Base-by-base conservation (phyloP, 805 yeast species). In the Starmerella apis region DNA sequence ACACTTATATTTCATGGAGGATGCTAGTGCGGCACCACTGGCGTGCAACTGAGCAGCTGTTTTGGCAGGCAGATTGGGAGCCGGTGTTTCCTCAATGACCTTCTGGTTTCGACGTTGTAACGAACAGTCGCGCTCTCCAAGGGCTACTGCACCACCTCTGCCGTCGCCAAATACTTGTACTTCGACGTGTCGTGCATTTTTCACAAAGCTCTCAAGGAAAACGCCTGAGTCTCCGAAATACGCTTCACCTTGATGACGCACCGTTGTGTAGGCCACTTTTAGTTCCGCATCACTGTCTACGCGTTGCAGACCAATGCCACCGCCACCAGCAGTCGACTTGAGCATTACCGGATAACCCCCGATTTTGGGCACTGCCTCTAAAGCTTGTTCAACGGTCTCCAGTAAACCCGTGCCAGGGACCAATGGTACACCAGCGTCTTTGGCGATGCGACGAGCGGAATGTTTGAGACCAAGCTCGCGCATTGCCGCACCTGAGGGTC, bases 301-400 rank as follows among this genome's bases (percentile, higher is more conserved):
- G 64, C 87, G 84, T 67, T 90, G 96, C 59, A 90, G 71, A 56
- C 98, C 98, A 62, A 90, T 90, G 69, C 98, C 98, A 68, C 98
- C 98, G 63, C 98, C 98, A 65, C 98, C 98, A 23, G 97, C 97
- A 54, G 98, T 92, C 23, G 95, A 83, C 68, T 90, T 90, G 46
- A 92, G 85, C 97, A 90, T 90, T 30, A 90, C 78, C 25, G 97
- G 97, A 61, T 86, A 92, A 18, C 73, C 75, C 14, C 59, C 59
- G 33, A 90, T 71, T 59, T 76, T 69, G 16, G 77, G 79, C 14
- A 96, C 97, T 55, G 81, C 76, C 53, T 69, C 73, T 50, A 73
- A 71, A 3, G 97, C 97, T 60, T 84, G 95, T 10, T 74, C 74
- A 11, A 88, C 74, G 54, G 77, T 70, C 1, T 76, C 70, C 32